Conservation (phyloP, 2,329 filamentous ascomycete species). For the Pseudogymnoascus destructans region DNA sequence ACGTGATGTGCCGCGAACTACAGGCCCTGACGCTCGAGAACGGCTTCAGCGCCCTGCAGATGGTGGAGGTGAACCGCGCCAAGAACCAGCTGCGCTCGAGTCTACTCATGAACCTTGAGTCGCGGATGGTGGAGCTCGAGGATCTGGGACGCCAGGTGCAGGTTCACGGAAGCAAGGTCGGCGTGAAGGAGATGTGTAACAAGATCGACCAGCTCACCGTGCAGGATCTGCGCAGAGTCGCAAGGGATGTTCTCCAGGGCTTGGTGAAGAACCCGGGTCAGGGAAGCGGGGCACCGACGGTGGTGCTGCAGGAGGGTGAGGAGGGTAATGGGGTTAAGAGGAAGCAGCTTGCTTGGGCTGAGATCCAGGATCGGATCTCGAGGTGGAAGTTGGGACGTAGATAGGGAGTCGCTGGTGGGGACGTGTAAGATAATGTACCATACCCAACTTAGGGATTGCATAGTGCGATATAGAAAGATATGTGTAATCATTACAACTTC, state of each 20-base stretch:
- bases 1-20: conserved; percentile 89
- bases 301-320: conserved; percentile 86
- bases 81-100: conserved; percentile 92
- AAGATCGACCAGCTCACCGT: conserved; percentile 75
- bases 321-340: conserved; percentile 45
- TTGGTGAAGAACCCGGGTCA: conserved; percentile 58
- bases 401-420: conserved; percentile 24
- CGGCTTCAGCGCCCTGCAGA: conserved; percentile 59
- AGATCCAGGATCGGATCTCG: conserved; percentile 77
- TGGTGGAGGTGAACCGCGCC: conserved; percentile 72
- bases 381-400: conserved; percentile 67
- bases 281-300: conserved; percentile 81
- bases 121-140: conserved; percentile 92
- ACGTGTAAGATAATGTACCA: conserved; percentile 10
- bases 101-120: conserved; percentile 94
- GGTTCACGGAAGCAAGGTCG: conserved; percentile 86
- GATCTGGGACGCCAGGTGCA: conserved; percentile 91
- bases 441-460: conserved; percentile 8
- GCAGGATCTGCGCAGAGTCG: conserved; percentile 68
- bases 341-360: conserved; percentile 65
- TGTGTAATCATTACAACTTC: background rate
- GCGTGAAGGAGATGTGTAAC: conserved; percentile 83
- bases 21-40: conserved; percentile 62
- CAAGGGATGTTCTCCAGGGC: conserved; percentile 64
- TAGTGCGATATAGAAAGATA: conserved; percentile 4